Conservation (phyloP, 2,329 filamentous ascomycete genomes). For the Hymenoscyphus repandus region DNA sequence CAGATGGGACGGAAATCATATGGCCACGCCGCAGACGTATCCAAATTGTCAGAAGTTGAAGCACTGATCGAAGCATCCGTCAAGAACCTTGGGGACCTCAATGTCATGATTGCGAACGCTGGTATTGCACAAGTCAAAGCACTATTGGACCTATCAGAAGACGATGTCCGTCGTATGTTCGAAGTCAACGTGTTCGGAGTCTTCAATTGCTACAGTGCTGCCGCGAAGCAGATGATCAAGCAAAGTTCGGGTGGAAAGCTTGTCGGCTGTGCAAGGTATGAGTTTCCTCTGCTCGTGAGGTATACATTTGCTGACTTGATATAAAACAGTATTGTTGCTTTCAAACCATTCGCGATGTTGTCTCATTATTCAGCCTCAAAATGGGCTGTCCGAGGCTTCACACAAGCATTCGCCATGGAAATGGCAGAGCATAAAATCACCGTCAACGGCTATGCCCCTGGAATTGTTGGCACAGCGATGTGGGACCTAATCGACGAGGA, state of each 20-base stretch:
- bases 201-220: constrained; percentile 59
- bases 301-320: background rate
- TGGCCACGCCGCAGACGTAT: constrained; percentile 56
- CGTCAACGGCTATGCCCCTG: constrained; percentile 62
- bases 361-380: constrained; percentile 62
- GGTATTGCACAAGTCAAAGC: constrained; percentile 29
- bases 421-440: constrained; percentile 61
- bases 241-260: constrained; percentile 43
- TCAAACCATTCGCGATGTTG: constrained; percentile 53
- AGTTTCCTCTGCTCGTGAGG: background rate
- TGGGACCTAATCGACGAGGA: constrained; percentile 64
- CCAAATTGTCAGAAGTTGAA: constrained; percentile 27
- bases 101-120: constrained; percentile 31
- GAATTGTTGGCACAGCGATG: constrained; percentile 62
- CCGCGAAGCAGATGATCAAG: constrained; percentile 59
- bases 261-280: constrained; percentile 27
- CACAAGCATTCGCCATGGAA: constrained; percentile 62
- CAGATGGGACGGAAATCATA: constrained; percentile 46
- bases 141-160: constrained; percentile 24
- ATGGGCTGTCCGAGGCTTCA: constrained; percentile 61
- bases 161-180: constrained; percentile 45
- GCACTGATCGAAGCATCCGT: constrained; percentile 24
- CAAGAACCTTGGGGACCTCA: constrained; percentile 23
- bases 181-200: constrained; percentile 61
- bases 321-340: constrained; percentile 45